Evolutionary conservation across 2,329 filamentous ascomycete species (phyloP), one percentile per base, ranked within the genome.

Genomic region (Aquanectria penicillioides): DNA sequence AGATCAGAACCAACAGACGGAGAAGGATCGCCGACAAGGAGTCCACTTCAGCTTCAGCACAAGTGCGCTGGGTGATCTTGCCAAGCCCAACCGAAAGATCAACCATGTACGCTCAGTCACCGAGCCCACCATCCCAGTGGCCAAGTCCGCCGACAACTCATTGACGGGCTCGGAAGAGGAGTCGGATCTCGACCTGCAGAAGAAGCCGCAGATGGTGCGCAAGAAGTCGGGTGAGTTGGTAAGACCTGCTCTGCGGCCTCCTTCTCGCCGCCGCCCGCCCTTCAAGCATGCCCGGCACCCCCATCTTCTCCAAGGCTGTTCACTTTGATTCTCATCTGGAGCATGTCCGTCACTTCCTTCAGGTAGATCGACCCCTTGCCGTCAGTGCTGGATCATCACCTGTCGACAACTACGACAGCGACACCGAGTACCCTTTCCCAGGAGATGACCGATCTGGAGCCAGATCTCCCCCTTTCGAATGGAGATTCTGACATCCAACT

Each of bases 151-250:
- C 11, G 82, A 83, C 34, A 81, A 78, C 53, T 86, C 85, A 2
- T 61, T 80, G 26, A 79, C 79, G 3, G 76, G 73, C 8, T 88
- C 86, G 1, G 87, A 89, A 44, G 88, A 91, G 60, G 88, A 89
- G 71, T 86, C 77, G 65, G 89, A 83, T 71, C 78, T 87, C 75
- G 78, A 89, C 54, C 69, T 84, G 60, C 76, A 73, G 63, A 82
- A 80, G 69, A 96, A 95, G 78, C 93, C 94, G n/a, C 88, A 89
- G 51, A 96, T 98, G 88, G 89, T 99, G 10, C 89, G 95, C 70
- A 99, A 99, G 81, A 99, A 99, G 83, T 98, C 95, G 33, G 95
- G 95, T 28, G 95, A 99, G 78, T 84, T 99, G 29, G 95, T 99
- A 57, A 89, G 95, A 69, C 95, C 95, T 11, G 95, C 95, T 17